Evolutionary conservation across 345 rosid genomes (phyloP), one percentile per base, ranked within the genome.

Genomic region (Punica granatum): DNA sequence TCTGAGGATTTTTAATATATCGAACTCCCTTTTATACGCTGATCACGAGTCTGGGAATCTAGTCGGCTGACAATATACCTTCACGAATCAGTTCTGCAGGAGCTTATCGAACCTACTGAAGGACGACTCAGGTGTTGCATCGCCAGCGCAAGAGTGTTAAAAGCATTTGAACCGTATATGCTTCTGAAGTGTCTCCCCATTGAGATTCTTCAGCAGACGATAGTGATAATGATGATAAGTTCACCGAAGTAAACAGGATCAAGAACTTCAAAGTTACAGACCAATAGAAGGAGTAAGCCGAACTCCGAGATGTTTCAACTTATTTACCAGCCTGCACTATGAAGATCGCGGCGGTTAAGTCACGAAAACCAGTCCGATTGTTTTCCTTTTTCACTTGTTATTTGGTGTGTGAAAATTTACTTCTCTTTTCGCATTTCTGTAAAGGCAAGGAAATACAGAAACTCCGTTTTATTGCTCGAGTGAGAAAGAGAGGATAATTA

Each of bases 81-180:
- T 67, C 58, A 58, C 49, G 44, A 72, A 37, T 37, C 88, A 89
- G 97, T 90, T 90, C 75, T 90, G 96, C 85, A 83, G 76, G 76
- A 88, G 92, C 56, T 78, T 93, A 68, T 84, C 92, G 23, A 79
- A 83, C 72, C 75, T 87, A 61, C 82, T 89, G 73, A 80, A 74
- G 3, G 84, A 80, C 42, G 78, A 79, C 71, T 75, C 89, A 25
- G 73, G 66, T 11, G 67, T 23, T 28, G 63, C 78, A n/a, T 53
- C 71, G 51, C 74, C 67, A 71, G 60, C 23, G 26, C 75, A 68
- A 43, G 74, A 60, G 35, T 65, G 66, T n/a, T 60, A n/a, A 14
- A 48, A 48, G 53, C 53, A 19, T 2, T 51, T 14, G 1, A 51
- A 1, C 28, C 28, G 12, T n/a, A n/a, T n/a, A n/a, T n/a, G n/a